Conservation (phyloP, 2,329 filamentous ascomycete genomes). For the Cercospora janseana region DNA sequence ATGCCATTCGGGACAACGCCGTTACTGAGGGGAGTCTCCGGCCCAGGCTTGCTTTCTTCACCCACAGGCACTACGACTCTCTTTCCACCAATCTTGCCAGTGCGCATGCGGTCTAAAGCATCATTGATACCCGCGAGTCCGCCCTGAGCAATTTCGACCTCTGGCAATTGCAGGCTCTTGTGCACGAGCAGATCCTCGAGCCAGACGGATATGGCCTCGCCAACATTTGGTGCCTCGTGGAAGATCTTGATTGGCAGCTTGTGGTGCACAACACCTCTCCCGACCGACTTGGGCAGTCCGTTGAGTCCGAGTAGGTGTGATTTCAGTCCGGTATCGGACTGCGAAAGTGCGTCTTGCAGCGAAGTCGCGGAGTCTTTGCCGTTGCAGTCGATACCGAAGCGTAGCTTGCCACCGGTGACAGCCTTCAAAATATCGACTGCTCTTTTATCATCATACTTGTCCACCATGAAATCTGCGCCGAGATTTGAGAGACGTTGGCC, state of each 20-base stretch:
- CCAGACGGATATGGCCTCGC: constrained; percentile 63
- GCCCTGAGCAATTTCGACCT: constrained; percentile 62
- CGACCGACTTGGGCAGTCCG: constrained; percentile 61
- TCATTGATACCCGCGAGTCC: constrained; percentile 67
- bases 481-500: constrained; percentile 56
- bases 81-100: constrained; percentile 65
- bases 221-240: constrained; percentile 64
- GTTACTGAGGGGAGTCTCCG: constrained; percentile 14
- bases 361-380: constrained; percentile 62
- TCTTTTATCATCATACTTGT: constrained; percentile 64
- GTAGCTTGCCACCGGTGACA: constrained; percentile 57
- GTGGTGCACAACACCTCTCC: constrained; percentile 55
- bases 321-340: constrained; percentile 28
- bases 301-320: constrained; percentile 66
- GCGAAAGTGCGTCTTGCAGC: constrained; percentile 55
- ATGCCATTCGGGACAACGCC: constrained; percentile 25
- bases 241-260: constrained; percentile 74
- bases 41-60: constrained; percentile 24
- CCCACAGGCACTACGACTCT: constrained; percentile 59
- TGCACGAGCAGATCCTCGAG: constrained; percentile 62
- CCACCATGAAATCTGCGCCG: constrained; percentile 64
- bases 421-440: constrained; percentile 63
- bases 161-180: constrained; percentile 57
- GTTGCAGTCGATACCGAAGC: constrained; percentile 68
- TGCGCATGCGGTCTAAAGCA: constrained; percentile 64